These are phyloP conservation scores for Monosiga brevicollis DNA, from an alignment of 78 protist genomes.

Conservation along the genomic window DNA sequence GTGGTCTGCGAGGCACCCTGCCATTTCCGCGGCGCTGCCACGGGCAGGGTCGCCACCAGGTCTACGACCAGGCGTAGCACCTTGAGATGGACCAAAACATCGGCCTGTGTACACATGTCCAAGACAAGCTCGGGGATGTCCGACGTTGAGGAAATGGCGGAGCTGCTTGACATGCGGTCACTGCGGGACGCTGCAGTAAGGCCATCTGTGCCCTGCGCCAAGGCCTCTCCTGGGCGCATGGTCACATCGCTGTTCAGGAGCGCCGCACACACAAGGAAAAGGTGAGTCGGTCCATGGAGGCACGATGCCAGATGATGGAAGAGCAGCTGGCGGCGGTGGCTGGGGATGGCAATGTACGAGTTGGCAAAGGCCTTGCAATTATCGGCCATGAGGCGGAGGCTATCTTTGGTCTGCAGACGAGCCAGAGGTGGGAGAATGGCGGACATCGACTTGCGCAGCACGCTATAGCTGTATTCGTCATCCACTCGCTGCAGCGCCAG, in stretches of 20 bases:
- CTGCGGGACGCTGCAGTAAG: too few species aligned
- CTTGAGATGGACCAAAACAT: neutral
- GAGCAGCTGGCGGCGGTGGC: slow-evolving; percentile 39
- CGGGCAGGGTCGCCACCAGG: neutral
- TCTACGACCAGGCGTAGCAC: neutral
- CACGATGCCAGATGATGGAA: slow-evolving; percentile 11
- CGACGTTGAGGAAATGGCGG: too few species aligned
- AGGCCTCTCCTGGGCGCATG: neutral
- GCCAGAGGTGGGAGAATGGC: slow-evolving; percentile 14
- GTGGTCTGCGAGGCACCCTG: neutral
- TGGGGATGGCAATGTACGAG: slow-evolving; percentile 20
- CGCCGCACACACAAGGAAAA: neutral
- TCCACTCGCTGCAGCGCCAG: slow-evolving; percentile 32
- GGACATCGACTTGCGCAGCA: slow-evolving; percentile 16
- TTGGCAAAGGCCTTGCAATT: slow-evolving; percentile 12
- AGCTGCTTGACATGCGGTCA: too few species aligned
- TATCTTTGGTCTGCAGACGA: neutral
- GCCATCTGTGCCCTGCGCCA: neutral
- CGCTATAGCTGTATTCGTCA: slow-evolving; percentile 18
- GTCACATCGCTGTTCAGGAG: neutral
- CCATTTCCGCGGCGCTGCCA: neutral
- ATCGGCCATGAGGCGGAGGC: neutral
- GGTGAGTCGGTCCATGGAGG: neutral
- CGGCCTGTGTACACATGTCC: neutral
- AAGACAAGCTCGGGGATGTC: neutral